These are phyloP conservation scores for Myriosclerotinia duriaeana DNA, from an alignment of 2,329 filamentous ascomycete genomes.

Conservation along the genomic window DNA sequence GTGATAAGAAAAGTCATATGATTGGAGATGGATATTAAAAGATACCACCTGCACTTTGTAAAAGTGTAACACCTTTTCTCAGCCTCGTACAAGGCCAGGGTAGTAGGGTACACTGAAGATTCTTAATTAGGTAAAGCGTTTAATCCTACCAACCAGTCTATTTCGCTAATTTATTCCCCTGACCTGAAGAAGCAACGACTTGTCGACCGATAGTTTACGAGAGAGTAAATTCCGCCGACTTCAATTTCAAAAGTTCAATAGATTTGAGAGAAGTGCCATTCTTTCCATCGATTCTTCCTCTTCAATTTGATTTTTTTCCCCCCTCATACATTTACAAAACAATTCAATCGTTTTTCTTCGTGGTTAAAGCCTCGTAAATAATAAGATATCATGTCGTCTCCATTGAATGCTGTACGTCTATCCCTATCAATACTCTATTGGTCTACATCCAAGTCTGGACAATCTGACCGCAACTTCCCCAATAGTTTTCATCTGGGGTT, in stretches of 20 bases:
- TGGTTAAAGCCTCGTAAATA: slow-evolving; percentile 22
- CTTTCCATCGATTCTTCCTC: slow-evolving; percentile 19
- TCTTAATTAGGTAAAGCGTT: slow-evolving; percentile 22
- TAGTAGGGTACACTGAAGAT: neutral
- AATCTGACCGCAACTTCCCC: slow-evolving; percentile 37
- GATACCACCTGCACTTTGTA: too few species aligned
- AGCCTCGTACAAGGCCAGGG: slow-evolving; percentile 20
- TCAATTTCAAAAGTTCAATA: slow-evolving; percentile 21
- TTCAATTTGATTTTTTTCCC: neutral
- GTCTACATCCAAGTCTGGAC: slow-evolving; percentile 35
- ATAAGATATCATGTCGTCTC: slow-evolving; percentile 50
- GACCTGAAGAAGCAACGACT: slow-evolving; percentile 34
- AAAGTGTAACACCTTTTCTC: neutral
- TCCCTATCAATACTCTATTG: slow-evolving; percentile 25
- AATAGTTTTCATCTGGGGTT: slow-evolving; percentile 36
- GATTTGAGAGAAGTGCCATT: neutral
- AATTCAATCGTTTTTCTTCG: slow-evolving; percentile 11
- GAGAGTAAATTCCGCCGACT: slow-evolving; percentile 30
- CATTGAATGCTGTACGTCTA: slow-evolving; percentile 53
- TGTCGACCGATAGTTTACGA: slow-evolving; percentile 31
- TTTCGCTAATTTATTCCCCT: slow-evolving; percentile 36
- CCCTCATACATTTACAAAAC: neutral
- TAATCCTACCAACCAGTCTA: slow-evolving; percentile 17
- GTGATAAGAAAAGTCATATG: neutral
- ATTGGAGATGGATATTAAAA: too few species aligned